Base-by-base conservation (phyloP, 805 yeast genomes). In the Debaryomyces maramus region DNA sequence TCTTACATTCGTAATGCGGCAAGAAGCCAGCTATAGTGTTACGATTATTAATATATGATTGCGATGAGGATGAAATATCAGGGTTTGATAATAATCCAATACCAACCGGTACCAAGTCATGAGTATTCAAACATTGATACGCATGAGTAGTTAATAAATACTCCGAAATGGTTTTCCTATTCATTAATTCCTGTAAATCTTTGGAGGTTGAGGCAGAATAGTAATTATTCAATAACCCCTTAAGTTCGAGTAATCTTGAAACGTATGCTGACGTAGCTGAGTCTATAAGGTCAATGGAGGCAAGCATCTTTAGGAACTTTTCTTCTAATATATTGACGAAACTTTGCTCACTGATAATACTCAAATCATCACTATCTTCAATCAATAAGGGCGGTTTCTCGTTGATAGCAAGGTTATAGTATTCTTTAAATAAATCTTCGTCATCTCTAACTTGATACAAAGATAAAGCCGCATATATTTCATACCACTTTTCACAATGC, bases 401-500 rank as follows among this genome's bases (percentile, higher is more conserved):
- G 15, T 49, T 48, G n/a, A 58, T 43, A 3, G 75, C 57, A 11
- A 60, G 42, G 13, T 60, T 49, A 39, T 52, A 68, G 47, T 61
- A 69, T 20, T 67, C 72, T 5, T 51, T 29, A 41, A 57, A 69
- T 3, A 68, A 51, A 16, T 53, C 50, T 6, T 43, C 45, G 41
- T 59, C 61, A 80, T 88, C 61, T 37, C 74, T 58, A 1, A 84
- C 72, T 52, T 81, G 81, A 53, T 67, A 86, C 27, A 81, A 60
- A 7, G 79, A 55, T n/a, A 81, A 67, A 6, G 79, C 78, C 28
- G 73, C 63, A 28, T 78, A 70, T 10, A 81, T 68, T 52, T 85
- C 93, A 54, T 81, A 84, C 95, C 95, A 85, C 0, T 77, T 60
- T 5, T 67, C 65, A 11, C 86, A 73, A 50, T 65, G 69, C 11